These are phyloP conservation scores for Trichosporon asahii DNA, from an alignment of 1,284 basidiomycete genomes.

Conservation along the genomic window DNA sequence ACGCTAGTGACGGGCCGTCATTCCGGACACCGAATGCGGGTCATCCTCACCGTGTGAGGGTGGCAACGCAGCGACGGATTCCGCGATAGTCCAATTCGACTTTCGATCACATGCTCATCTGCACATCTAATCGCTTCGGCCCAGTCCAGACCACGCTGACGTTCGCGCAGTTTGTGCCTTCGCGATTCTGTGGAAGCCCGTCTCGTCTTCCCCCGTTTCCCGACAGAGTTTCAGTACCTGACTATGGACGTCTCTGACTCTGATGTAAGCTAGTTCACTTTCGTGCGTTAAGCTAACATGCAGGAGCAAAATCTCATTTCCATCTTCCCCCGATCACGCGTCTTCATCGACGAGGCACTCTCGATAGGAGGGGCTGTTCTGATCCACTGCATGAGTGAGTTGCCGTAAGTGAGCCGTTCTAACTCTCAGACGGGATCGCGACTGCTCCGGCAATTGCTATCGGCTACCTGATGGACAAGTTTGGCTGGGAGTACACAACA, in stretches of 20 bases:
- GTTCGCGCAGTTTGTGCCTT: constrained; percentile 67
- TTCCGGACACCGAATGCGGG: background rate
- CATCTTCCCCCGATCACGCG: constrained; percentile 62
- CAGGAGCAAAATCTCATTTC: constrained; percentile 80
- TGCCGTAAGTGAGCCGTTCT: background rate
- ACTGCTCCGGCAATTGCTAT: constrained; percentile 83
- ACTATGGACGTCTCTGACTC: constrained; percentile 83
- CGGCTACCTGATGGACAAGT: constrained; percentile 85
- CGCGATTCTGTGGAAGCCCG: constrained; percentile 81
- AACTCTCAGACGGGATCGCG: constrained; percentile 69
- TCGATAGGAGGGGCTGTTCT: constrained; percentile 68
- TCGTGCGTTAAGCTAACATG: background rate
- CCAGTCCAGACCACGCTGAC: background rate
- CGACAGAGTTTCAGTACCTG: constrained; percentile 72
- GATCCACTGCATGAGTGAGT: constrained; percentile 83
- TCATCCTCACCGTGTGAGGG: background rate
- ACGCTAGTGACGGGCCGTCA: background rate
- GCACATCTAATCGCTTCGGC: background rate
- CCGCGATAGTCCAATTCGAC: background rate
- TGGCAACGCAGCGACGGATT: too few species aligned
- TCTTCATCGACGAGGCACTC: constrained; percentile 75
- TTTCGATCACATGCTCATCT: background rate
- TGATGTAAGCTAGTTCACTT: constrained; percentile 54
- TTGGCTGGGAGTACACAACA: constrained; percentile 69
- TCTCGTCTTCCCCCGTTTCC: constrained; percentile 80